These are phyloP conservation scores for Salmacisia buchloeana DNA, from an alignment of 1,284 basidiomycete species.

Conservation along the genomic window DNA sequence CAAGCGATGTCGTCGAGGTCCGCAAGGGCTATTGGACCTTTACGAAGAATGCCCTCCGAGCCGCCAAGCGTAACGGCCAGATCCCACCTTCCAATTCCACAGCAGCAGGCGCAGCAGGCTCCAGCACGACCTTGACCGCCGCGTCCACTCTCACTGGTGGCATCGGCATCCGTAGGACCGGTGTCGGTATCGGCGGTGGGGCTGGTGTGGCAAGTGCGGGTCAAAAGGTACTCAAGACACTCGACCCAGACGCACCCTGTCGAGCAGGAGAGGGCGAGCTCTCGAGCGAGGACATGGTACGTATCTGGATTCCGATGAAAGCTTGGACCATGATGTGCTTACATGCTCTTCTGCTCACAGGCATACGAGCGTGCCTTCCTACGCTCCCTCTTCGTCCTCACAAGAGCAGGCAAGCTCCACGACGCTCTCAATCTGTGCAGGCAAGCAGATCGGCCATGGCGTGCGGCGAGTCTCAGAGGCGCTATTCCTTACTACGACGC, in stretches of 20 bases:
- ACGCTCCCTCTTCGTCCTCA: constrained; percentile 69
- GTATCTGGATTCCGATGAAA: too few species aligned
- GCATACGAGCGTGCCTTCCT: constrained; percentile 68
- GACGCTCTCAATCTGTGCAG: constrained; percentile 76
- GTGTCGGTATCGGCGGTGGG: not conserved
- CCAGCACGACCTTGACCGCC: not conserved
- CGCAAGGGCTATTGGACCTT: constrained; percentile 48
- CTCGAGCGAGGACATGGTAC: not conserved
- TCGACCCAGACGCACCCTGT: constrained; percentile 70
- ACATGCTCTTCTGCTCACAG: not conserved
- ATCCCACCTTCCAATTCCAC: constrained; percentile 5
- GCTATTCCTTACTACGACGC: constrained; percentile 53
- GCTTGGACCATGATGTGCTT: too few species aligned
- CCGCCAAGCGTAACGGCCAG: constrained; percentile 28
- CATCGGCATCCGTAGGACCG: not conserved
- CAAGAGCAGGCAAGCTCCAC: constrained; percentile 73
- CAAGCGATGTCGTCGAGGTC: constrained; percentile 36
- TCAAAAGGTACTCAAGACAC: constrained; percentile 60
- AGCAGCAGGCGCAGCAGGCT: not conserved
- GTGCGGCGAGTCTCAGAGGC: constrained; percentile 76
- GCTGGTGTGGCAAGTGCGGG: constrained; percentile 26
- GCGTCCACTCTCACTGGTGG: not conserved
- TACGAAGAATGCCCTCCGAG: constrained; percentile 43
- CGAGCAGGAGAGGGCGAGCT: constrained; percentile 43
- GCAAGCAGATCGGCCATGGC: constrained; percentile 81